Conservation (phyloP, 257 asterid genomes). For the Echium plantagineum region DNA sequence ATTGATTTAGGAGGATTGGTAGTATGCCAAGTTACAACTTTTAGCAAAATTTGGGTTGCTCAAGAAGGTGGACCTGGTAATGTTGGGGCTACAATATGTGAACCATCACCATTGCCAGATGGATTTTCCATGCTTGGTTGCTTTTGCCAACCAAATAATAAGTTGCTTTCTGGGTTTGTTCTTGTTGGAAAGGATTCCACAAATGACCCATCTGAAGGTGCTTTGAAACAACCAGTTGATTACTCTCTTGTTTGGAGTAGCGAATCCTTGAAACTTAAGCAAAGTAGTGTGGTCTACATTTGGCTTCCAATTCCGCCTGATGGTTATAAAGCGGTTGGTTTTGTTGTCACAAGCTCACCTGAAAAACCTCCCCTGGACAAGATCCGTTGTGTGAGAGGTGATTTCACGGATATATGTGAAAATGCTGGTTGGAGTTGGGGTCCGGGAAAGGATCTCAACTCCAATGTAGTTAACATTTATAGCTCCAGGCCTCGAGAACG, state of each 20-base stretch:
- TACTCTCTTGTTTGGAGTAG: conserved; percentile 31
- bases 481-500: not conserved
- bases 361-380: conserved; percentile 10
- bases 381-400: not conserved
- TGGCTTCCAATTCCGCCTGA: conserved; percentile 6
- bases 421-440: conserved; percentile 3
- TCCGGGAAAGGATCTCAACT: not conserved
- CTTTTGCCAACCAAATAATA: conserved; percentile 65
- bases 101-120: conserved; percentile 52
- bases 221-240: conserved; percentile 28
- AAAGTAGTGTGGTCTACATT: conserved; percentile 15
- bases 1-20: conserved; percentile 59
- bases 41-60: conserved; percentile 47
- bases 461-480: not conserved
- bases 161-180: conserved; percentile 51
- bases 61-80: conserved; percentile 68
- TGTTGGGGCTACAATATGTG: conserved; percentile 60
- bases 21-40: conserved; percentile 34
- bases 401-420: not conserved
- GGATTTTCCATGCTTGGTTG: conserved; percentile 66
- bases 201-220: conserved; percentile 4
- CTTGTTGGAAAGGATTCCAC: conserved; percentile 48
- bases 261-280: conserved; percentile 13
- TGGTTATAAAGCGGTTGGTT: conserved; percentile 5
- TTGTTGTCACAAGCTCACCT: conserved; percentile 1